These are phyloP conservation scores for Alternaria angustiovoidea DNA, from an alignment of 2,329 filamentous ascomycete species.

Conservation along the genomic window DNA sequence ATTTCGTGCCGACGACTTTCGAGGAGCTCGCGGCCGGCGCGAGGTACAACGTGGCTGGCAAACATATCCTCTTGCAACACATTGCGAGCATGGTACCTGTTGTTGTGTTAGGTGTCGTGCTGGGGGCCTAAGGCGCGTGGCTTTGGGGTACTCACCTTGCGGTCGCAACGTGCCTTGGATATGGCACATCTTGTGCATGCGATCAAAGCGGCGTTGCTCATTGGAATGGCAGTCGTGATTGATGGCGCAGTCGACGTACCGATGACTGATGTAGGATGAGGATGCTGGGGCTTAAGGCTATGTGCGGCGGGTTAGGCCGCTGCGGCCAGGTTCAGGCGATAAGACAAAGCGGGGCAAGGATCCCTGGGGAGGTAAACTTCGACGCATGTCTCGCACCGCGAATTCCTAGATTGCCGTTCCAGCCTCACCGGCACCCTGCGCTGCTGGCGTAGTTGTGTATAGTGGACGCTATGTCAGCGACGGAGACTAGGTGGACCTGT, in stretches of 20 bases:
- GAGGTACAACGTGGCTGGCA: constrained; percentile 13
- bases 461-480: neutral
- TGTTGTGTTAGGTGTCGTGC: neutral
- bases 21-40: constrained; percentile 9
- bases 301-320: neutral
- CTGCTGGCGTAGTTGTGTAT: neutral
- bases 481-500: neutral
- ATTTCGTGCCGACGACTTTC: constrained; percentile 3
- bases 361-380: neutral
- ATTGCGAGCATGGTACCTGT: constrained; percentile 16
- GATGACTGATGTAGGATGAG: neutral
- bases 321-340: neutral
- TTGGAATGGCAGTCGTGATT: neutral
- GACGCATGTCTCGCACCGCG: neutral
- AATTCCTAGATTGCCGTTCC: neutral
- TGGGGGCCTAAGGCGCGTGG: neutral
- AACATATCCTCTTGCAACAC: constrained; percentile 11
- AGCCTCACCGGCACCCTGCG: neutral
- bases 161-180: constrained; percentile 14
- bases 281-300: neutral
- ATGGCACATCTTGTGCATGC: constrained; percentile 17
- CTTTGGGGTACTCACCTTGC: constrained; percentile 7
- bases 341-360: neutral
- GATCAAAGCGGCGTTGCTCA: constrained; percentile 8
- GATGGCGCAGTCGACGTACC: neutral